These are phyloP conservation scores for Zhuliangozyma blackwelliae DNA, from an alignment of 1,139 yeast genomes.

Conservation along the genomic window DNA sequence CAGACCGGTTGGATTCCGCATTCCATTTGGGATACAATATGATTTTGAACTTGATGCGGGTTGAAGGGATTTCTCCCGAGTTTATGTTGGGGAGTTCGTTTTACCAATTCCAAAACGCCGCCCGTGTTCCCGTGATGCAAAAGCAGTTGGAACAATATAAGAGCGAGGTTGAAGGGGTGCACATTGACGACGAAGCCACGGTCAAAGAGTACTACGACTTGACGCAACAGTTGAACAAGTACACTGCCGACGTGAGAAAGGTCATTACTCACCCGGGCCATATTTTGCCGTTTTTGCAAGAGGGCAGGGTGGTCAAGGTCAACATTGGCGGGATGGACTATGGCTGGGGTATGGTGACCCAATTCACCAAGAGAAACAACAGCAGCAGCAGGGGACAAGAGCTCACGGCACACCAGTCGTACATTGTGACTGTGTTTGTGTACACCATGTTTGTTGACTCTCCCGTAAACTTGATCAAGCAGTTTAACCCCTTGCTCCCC, in stretches of 20 bases:
- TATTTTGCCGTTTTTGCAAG: constrained; percentile 74
- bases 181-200: constrained; percentile 67
- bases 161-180: constrained; percentile 41
- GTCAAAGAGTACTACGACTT: constrained; percentile 82
- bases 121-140: constrained; percentile 84
- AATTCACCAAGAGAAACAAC: constrained; percentile 64
- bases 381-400: constrained; percentile 41
- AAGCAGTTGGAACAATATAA: constrained; percentile 53
- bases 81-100: constrained; percentile 94
- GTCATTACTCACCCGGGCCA: constrained; percentile 93
- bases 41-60: constrained; percentile 93
- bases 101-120: constrained; percentile 90
- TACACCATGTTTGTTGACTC: constrained; percentile 75
- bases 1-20: constrained; percentile 93
- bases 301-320: constrained; percentile 80
- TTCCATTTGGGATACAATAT: constrained; percentile 95
- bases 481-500: constrained; percentile 70
- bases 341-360: constrained; percentile 93
- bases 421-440: constrained; percentile 80
- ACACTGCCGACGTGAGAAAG: constrained; percentile 73
- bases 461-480: constrained; percentile 67
- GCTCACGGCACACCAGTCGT: constrained; percentile 78
- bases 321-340: constrained; percentile 56
- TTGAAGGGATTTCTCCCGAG: constrained; percentile 97
- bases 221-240: constrained; percentile 63